A percentile compares a stretch with the other conserved stretches of the same genome.
These are phyloP conservation scores for Aspergillus felis DNA, from an alignment of 2,329 filamentous ascomycete species.

Conservation along the genomic window DNA sequence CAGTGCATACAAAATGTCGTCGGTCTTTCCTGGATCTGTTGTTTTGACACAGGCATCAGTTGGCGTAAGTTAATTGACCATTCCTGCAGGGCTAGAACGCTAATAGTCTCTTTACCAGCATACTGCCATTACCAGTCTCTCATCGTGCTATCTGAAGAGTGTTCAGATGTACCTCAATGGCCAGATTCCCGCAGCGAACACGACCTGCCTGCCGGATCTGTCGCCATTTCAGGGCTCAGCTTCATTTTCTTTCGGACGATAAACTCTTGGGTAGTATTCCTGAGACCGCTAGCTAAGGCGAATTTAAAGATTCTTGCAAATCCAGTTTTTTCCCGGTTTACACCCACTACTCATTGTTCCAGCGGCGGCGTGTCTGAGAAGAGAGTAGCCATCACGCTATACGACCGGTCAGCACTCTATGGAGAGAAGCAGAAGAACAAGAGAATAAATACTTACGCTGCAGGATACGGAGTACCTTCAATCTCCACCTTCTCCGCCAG, in stretches of 20 bases:
- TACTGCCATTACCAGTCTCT: background rate
- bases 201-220: background rate
- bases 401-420: constrained; percentile 1
- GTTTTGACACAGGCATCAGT: constrained; percentile 1
- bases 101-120: background rate
- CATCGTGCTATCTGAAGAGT: background rate
- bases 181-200: background rate
- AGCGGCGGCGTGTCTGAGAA: constrained; percentile 6
- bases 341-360: background rate
- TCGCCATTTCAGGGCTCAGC: background rate
- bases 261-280: too few species aligned
- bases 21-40: background rate
- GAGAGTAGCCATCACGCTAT: constrained; percentile 4
- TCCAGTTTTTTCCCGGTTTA: too few species aligned
- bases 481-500: constrained; percentile 16
- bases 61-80: background rate
- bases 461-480: background rate
- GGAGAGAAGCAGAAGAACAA: background rate
- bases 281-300: too few species aligned
- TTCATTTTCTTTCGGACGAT: too few species aligned
- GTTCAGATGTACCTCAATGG: background rate
- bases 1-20: constrained; percentile 5
- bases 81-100: too few species aligned
- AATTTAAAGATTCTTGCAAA: too few species aligned
- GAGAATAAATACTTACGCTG: background rate